Conservation (phyloP, 139 green algal species). For the Monoraphidium neglectum region DNA sequence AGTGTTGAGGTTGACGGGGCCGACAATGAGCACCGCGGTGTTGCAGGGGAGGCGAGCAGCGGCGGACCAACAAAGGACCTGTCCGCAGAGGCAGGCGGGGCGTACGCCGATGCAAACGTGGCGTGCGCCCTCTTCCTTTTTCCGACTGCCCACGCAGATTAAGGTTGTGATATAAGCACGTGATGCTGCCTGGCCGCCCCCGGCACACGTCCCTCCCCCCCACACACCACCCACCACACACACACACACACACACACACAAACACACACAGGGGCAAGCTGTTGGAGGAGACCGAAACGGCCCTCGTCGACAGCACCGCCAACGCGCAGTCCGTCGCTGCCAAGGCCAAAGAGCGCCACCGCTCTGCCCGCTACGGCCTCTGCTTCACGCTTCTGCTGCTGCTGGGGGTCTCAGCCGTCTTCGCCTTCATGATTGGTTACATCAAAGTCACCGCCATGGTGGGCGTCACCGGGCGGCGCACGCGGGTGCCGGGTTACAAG, state of each 20-base stretch:
- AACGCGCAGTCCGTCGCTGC: slow-evolving; percentile 31
- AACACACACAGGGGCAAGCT: slow-evolving; percentile 30
- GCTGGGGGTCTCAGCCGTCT: slow-evolving; percentile 40
- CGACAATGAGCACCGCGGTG: no score
- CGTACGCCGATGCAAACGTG: no score
- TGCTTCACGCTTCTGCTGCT: slow-evolving; percentile 45
- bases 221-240: background rate
- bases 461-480: no score
- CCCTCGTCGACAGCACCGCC: slow-evolving; percentile 29
- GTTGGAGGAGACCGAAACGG: slow-evolving; percentile 40
- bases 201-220: no score
- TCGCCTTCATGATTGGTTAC: slow-evolving; percentile 53
- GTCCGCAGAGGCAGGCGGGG: no score
- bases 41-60: no score
- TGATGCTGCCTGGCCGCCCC: background rate
- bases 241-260: no score
- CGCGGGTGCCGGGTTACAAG: no score
- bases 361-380: slow-evolving; percentile 35
- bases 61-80: no score
- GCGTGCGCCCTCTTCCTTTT: no score
- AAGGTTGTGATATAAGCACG: background rate
- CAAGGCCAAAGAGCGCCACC: slow-evolving; percentile 46
- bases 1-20: no score
- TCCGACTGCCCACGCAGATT: background rate
- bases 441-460: slow-evolving; percentile 36